Evolutionary conservation across 306 rosid genomes (phyloP), one percentile per base, ranked within the genome.

Genomic region (Hylodesmum podocarpum): DNA sequence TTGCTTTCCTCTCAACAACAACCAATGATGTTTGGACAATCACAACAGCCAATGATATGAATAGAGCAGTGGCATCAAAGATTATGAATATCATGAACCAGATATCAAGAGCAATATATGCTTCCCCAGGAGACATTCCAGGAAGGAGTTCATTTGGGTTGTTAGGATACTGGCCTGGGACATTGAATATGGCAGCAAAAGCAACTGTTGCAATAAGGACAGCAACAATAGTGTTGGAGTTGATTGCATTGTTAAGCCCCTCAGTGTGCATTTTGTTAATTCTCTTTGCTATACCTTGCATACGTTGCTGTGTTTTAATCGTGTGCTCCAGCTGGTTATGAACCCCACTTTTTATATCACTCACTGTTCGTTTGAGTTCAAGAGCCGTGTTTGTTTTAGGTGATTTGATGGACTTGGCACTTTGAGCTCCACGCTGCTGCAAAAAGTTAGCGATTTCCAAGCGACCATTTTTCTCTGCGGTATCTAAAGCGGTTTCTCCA

Each of bases 271-370:
- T 88, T 74, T 89, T 91, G 87, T 85, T 84, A 27, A 91, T 82
- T 67, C 91, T 79, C 72, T 88, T 92, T 6, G 83, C 93, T 78
- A 92, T 88, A 10, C 86, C 91, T 70, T 68, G 88, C 81, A 92
- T 88, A 4, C 86, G 89, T 61, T 87, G 78, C 36, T 88, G 82
- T 4, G 96, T 92, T 81, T 80, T 89, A 8, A 82, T 62, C 13
- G 97, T 89, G 83, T 92, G 91, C 66, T 89, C 92, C 71, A 92
- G 87, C 86, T 92, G 97, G 83, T 92, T 70, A 81, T 92, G 96
- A 74, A 92, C 96, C 75, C 89, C 90, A 6, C 88, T 78, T 77
- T 90, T 88, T 51, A 92, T 92, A 62, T 88, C 97, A 29, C 90
- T 92, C n/a, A 89, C 96, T 0, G 93, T 92, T 70, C 83, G 86